These are phyloP conservation scores for Cercospora zeina DNA, from an alignment of 2,329 filamentous ascomycete genomes.

Conservation along the genomic window DNA sequence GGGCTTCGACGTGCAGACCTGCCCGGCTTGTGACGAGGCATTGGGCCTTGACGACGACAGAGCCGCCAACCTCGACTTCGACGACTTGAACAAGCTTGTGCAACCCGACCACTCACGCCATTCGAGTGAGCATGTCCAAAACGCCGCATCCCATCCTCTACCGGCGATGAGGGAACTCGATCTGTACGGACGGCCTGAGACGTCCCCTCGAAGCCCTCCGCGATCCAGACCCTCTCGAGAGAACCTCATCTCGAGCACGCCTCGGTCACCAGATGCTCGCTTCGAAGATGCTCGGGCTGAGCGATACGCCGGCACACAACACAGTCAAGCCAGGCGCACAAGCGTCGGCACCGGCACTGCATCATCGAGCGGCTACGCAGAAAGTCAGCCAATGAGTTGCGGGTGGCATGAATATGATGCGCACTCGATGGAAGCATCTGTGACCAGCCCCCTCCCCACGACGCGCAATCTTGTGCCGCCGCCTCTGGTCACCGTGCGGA, in stretches of 20 bases:
- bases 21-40: slow-evolving; percentile 89
- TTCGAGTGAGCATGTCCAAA: slow-evolving; percentile 38
- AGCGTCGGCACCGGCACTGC: slow-evolving; percentile 72
- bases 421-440: slow-evolving; percentile 88
- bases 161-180: slow-evolving; percentile 62
- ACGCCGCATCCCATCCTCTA: slow-evolving; percentile 42
- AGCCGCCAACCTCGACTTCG: slow-evolving; percentile 76
- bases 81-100: slow-evolving; percentile 93
- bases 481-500: slow-evolving; percentile 89
- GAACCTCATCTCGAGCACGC: slow-evolving; percentile 33
- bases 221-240: slow-evolving; percentile 28
- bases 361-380: slow-evolving; percentile 77
- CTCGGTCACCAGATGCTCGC: slow-evolving; percentile 18
- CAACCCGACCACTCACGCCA: slow-evolving; percentile 66
- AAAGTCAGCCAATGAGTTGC: slow-evolving; percentile 66
- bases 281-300: slow-evolving; percentile 31
- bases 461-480: slow-evolving; percentile 84
- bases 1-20: slow-evolving; percentile 90
- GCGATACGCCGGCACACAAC: slow-evolving; percentile 52
- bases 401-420: slow-evolving; percentile 92
- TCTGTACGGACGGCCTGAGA: slow-evolving; percentile 20
- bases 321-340: slow-evolving; percentile 62
- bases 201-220: slow-evolving; percentile 17
- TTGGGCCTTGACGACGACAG: slow-evolving; percentile 89
- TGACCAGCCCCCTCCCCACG: slow-evolving; percentile 68